Evolutionary conservation across 2,329 filamentous ascomycete genomes (phyloP), one percentile per base, ranked within the genome.

Genomic region (Ascochyta lentis): DNA sequence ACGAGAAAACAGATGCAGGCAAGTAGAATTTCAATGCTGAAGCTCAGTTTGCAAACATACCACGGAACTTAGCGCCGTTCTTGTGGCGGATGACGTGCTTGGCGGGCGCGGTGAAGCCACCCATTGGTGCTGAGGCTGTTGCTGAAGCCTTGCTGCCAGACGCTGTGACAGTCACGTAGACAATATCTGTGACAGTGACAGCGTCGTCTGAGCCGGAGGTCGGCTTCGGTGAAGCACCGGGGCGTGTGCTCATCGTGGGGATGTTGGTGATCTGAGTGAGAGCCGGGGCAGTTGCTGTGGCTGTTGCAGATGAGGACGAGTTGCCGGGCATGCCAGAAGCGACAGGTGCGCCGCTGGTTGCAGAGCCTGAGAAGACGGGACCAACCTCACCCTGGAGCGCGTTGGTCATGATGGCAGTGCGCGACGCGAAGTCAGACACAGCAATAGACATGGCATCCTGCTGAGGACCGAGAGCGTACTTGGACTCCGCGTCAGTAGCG

Each of bases 401-500:
- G 39, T 73, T 56, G 2, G 72, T 69, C 31, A 70, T 73, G 46
- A 73, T 50, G 7, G 79, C 79, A 6, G 73, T 78, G 45, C 79
- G 76, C 3, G 70, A 72, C 12, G 71, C 66, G 58, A 71, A 81
- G 66, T 73, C 68, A 7, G 60, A 48, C 13, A 78, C 75, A 15
- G 79, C 79, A 7, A 61, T 62, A 15, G 71, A 66, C 63, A 76
- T 76, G 10, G 76, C 76, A 56, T 80, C 78, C 48, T 79, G 77
- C 62, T 79, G 78, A 13, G 53, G 49, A 22, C 59, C 71, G 35
- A 76, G 64, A 24, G 60, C 59, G 39, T 56, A 67, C 49, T 65
- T 58, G 5, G 53, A 27, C 29, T 66, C 58, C 12, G 66, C 53
- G 3, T 55, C 49, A 8, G 59, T 42, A 26, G 62, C 56, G 52